Evolutionary conservation across 1,284 basidiomycete species (phyloP), one percentile per base, ranked within the genome.

Genomic region (Phlebopus sp.): DNA sequence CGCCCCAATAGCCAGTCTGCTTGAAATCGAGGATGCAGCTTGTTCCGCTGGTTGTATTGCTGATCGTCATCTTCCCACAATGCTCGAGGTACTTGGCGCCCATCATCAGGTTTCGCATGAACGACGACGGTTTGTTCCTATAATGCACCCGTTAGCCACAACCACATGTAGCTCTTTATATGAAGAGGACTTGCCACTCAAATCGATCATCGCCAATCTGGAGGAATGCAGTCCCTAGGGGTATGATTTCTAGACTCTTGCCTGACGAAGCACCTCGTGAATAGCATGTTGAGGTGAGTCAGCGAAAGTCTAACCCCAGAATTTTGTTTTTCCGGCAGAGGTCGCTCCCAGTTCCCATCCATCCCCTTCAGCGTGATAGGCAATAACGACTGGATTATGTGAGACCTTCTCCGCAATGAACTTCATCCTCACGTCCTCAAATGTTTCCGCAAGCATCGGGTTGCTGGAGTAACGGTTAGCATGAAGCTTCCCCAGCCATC

Each of bases 71-170:
- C 64, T 84, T 78, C 53, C 91, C 82, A 51, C 79, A 73, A 65
- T 92, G 84, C 66, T 94, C 92, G 31, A 95, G 76, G 65, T 94
- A 95, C 61, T 93, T 93, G 15, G 87, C 87, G 18, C 92, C 92
- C 66, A 91, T 84, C 80, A 94, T 84, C 49, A 95, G 73, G 67
- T 94, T 94, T 52, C 92, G 75, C 75, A 94, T 84, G 67, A 92
- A 94, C 1, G 88, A 90, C 1, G 89, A 91, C 1, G 91, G 91
- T 53, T 87, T 87, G 42, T 79, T 84, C 90, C 88, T 91, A 56
- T 35, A 35, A 37, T 36, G 17, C 17, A 37, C 19, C 29, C 23
- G 64, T 4, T 54, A 21, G 9, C 25, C 40, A 36, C 25, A 23
- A 29, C 14, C 31, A 25, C n/a, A 19, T 23, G 14, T 13, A 17